phyloP scores from a whole-genome alignment of 1,139 yeast genomes.

The Petasospora rhodanensis region DNA sequence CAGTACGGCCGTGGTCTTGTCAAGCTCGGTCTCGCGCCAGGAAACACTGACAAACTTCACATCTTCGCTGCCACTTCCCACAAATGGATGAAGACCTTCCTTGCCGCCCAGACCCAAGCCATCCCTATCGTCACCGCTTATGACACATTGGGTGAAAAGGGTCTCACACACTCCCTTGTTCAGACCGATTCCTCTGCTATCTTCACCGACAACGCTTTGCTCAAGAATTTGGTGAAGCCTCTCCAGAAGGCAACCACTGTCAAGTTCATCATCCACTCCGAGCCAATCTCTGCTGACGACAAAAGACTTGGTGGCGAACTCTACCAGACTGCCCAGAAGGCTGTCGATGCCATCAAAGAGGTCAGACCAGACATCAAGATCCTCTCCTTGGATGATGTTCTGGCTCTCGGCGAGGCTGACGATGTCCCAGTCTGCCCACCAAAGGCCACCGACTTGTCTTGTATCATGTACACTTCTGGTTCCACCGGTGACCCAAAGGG shows the following conservation, averaged over 20 bases:
- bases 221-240: conserved; percentile 65
- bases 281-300: conserved; percentile 55
- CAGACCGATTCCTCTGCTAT: conserved; percentile 78
- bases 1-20: conserved; percentile 72
- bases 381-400: conserved; percentile 59
- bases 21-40: conserved; percentile 67
- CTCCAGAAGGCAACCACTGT: conserved; percentile 59
- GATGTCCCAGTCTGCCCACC: conserved; percentile 45
- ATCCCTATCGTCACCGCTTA: conserved; percentile 94
- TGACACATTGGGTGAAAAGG: conserved; percentile 92
- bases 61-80: conserved; percentile 83
- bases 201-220: conserved; percentile 75
- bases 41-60: conserved; percentile 62
- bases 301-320: conserved; percentile 59
- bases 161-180: conserved; percentile 78
- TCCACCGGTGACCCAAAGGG: conserved; percentile 99
- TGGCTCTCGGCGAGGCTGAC: conserved; percentile 53
- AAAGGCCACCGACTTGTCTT: conserved; percentile 67
- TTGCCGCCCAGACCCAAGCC: conserved; percentile 71
- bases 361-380: conserved; percentile 76
- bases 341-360: conserved; percentile 53
- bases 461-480: conserved; percentile 99
- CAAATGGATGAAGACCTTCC: conserved; percentile 85
- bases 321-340: conserved; percentile 51
- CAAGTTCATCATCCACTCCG: conserved; percentile 68